phyloP scores from a whole-genome alignment of 2,329 filamentous ascomycete genomes.

The Colletotrichum tofieldiae region DNA sequence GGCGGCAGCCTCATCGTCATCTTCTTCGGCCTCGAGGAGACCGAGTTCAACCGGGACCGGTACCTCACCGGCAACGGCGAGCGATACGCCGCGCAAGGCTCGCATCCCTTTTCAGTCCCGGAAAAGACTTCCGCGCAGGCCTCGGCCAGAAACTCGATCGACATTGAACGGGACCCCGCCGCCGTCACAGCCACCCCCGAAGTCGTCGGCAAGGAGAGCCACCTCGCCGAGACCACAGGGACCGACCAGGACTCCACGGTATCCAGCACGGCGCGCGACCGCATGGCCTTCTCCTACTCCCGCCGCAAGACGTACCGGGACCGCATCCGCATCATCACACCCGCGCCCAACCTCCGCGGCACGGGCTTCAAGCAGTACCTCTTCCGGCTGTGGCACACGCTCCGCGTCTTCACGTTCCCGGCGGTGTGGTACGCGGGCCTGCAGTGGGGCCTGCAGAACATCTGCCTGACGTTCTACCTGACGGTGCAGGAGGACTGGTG shows the following conservation, averaged over 20 bases:
- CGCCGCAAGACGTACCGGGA: conserved; percentile 67
- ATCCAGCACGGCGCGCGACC: conserved; percentile 41
- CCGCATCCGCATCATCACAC: conserved; percentile 70
- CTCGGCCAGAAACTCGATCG: conserved; percentile 10
- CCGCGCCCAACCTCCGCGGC: conserved; percentile 67
- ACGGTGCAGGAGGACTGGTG: conserved; percentile 72
- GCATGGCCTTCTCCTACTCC: conserved; percentile 47
- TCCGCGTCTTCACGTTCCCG: conserved; percentile 71
- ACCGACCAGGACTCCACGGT: conserved; percentile 41
- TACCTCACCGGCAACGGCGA: conserved; percentile 51
- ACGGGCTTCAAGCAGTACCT: conserved; percentile 69
- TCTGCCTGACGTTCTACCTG: conserved; percentile 73
- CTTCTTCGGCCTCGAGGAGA: conserved; percentile 69
- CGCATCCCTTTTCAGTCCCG: conserved; percentile 29
- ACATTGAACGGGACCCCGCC: conserved; percentile 3
- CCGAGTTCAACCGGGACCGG: conserved; percentile 61
- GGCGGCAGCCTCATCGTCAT: conserved; percentile 63
- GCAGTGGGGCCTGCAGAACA: conserved; percentile 73
- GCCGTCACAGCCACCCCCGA: neutral
- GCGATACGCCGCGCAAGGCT: conserved; percentile 42
- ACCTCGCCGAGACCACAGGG: conserved; percentile 26
- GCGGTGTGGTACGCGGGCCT: conserved; percentile 71
- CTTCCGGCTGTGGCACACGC: conserved; percentile 66
- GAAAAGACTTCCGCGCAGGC: conserved; percentile 41
- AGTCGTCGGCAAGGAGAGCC: neutral